Evolutionary conservation across 108 stramenopile species (phyloP), one percentile per base, ranked within the genome.

Genomic region (Fragilariopsis cylindrus): DNA sequence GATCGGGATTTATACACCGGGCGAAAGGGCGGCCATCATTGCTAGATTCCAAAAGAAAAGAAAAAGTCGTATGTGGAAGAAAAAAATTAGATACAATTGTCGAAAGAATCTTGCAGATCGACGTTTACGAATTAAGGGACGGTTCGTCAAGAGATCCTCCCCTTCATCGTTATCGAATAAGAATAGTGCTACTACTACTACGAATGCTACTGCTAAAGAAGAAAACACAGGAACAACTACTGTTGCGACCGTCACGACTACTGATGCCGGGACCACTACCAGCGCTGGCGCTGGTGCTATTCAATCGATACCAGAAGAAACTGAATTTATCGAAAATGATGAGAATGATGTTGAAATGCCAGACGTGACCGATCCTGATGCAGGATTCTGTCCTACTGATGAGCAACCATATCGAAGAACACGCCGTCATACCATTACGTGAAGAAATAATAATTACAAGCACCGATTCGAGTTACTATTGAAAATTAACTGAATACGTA

Each of bases 61-160:
- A 7, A 75, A 87, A 4, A 90, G 96, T 16, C 86, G 98, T 12
- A 87, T 97, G 5, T 99, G 97, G 97, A 96, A 95, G 69, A 98
- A 99, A 81, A 97, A 97, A 85, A 95, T 98, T 75, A 89, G 98
- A 4, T 99, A 99, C 87, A 87, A 91, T 69, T 99, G 98, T 80
- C 94, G 98, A 55, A 98, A 98, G 82, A 96, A 88, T 78, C 83
- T 99, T 48, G 98, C 98, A 8, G 97, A 99, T 81, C 83, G 97
- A 44, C 81, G 98, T 7, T 82, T 97, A 79, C 84, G 98, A 46
- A 92, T 99, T 48, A 99, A 99, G 83, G 98, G 98, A 6, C 82
- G 98, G 42, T 99, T 99, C 75, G 98, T 99, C 44, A 99, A 99
- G 79, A 84, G 94, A 12, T 81, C 82, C 60, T 79, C 78, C 41